Conservation (phyloP, 306 rosid genomes). For the Dalbergia oliveri region DNA sequence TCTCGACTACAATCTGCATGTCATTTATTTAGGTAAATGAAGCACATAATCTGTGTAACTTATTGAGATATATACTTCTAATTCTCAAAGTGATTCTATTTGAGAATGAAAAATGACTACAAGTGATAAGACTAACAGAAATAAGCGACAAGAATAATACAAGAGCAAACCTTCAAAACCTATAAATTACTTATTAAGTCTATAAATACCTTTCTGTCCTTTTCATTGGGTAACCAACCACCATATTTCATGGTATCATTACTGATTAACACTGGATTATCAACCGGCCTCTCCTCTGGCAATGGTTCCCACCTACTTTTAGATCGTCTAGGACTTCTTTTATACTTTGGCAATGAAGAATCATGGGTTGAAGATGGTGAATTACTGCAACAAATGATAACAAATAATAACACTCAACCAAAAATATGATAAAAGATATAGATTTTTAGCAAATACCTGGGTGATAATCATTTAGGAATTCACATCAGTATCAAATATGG, state of each 20-base stretch:
- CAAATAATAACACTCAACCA: constrained; percentile 32
- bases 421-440: neutral
- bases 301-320: constrained; percentile 99
- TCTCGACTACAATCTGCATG: constrained; percentile 67
- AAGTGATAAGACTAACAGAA: neutral
- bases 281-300: constrained; percentile 79
- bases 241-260: constrained; percentile 59
- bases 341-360: constrained; percentile 65
- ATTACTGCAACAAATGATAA: constrained; percentile 56
- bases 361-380: constrained; percentile 55
- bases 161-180: constrained; percentile 31
- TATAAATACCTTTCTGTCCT: constrained; percentile 77
- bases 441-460: neutral
- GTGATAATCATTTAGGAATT: neutral
- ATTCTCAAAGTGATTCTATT: constrained; percentile 29
- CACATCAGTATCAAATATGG: neutral
- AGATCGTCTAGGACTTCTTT: constrained; percentile 84
- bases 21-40: constrained; percentile 27
- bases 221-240: constrained; percentile 70
- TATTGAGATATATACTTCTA: neutral
- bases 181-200: constrained; percentile 23
- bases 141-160: neutral
- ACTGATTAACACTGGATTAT: constrained; percentile 52
- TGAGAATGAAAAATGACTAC: constrained; percentile 15
- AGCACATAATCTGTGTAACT: constrained; percentile 22